Evolutionary conservation across 1,284 basidiomycete species (phyloP).

Genomic region (Tremellales sp.): DNA sequence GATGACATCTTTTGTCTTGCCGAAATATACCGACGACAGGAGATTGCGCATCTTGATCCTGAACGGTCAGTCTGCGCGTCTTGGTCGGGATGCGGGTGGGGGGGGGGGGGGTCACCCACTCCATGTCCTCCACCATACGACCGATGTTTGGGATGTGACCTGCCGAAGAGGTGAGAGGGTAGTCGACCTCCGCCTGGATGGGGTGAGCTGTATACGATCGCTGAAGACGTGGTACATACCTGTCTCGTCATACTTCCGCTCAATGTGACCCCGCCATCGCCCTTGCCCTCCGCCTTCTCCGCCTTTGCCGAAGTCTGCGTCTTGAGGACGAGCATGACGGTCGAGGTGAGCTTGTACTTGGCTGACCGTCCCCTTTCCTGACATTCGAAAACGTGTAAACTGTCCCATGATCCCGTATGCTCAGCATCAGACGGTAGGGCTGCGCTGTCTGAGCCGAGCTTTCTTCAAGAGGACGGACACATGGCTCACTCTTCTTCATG

Average conservation of each 20-base stretch:
- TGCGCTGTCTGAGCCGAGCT: constrained; percentile 5
- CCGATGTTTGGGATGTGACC: constrained; percentile 92
- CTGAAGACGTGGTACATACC: too few relatives aligned
- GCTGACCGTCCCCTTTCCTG: constrained; percentile 83
- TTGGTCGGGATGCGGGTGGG: not conserved
- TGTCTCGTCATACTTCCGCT: constrained; percentile 97
- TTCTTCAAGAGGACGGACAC: too few relatives aligned
- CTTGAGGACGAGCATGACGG: constrained; percentile 91
- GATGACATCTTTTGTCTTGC: constrained; percentile 93
- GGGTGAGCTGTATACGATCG: too few relatives aligned
- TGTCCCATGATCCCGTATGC: constrained; percentile 73
- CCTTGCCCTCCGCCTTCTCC: constrained; percentile 44
- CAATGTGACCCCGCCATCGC: constrained; percentile 70
- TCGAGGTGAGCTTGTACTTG: constrained; percentile 95
- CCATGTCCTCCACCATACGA: constrained; percentile 95
- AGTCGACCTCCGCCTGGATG: constrained; percentile 73
- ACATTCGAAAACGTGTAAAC: constrained; percentile 96
- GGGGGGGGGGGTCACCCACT: constrained; percentile 48
- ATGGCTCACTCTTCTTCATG: constrained; percentile 86
- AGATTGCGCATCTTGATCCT: constrained; percentile 91
- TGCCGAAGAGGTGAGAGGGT: constrained; percentile 66
- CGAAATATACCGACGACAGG: constrained; percentile 96
- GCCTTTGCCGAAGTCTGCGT: constrained; percentile 53
- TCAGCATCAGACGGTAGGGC: constrained; percentile 7
- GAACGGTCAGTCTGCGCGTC: constrained; percentile 6